A percentile compares a stretch with the other conserved stretches of the same genome.
Evolutionary conservation across 2,329 filamentous ascomycete species (phyloP).

Genomic region (Rosellinia necatrix): DNA sequence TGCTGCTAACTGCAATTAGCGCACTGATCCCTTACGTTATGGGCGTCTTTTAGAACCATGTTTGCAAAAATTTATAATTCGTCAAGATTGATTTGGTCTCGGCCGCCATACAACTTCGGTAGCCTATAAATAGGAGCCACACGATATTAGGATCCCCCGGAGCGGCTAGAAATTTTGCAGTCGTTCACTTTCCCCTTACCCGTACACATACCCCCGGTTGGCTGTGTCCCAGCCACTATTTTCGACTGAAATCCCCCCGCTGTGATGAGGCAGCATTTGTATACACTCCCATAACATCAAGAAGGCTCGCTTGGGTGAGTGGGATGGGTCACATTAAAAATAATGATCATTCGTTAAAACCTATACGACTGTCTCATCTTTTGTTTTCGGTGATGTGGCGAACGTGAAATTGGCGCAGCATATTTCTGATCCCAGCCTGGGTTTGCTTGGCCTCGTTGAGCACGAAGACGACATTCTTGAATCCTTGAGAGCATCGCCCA

Average conservation of each 20-base stretch:
- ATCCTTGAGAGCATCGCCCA: too few species aligned
- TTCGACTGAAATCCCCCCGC: conserved; percentile 18
- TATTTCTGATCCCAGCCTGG: too few species aligned
- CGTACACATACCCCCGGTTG: conserved; percentile 27
- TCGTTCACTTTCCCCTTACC: conserved; percentile 17
- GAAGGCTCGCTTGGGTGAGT: conserved; percentile 20
- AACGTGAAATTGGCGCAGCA: background rate
- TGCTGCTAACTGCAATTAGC: conserved; percentile 27
- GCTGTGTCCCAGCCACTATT: conserved; percentile 21
- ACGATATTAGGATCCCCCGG: conserved; percentile 4
- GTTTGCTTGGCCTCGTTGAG: too few species aligned
- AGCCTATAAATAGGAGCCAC: conserved; percentile 1
- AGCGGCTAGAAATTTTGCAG: conserved; percentile 14
- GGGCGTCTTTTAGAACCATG: conserved; percentile 50
- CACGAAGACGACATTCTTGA: too few species aligned
- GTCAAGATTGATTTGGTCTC: conserved; percentile 20
- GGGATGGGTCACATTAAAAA: conserved; percentile 24
- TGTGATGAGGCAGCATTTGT: conserved; percentile 25
- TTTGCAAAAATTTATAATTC: conserved; percentile 11
- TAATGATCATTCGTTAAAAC: conserved; percentile 28
- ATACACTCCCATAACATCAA: conserved; percentile 24
- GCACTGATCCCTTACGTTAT: conserved; percentile 58
- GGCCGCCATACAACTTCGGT: conserved; percentile 4
- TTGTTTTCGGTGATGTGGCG: background rate
- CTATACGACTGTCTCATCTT: background rate